Percentiles rank a stretch among this genome's conserved stretches.
phyloP scores from a whole-genome alignment of 179 eudicot genomes.

The Nepenthes alata region DNA sequence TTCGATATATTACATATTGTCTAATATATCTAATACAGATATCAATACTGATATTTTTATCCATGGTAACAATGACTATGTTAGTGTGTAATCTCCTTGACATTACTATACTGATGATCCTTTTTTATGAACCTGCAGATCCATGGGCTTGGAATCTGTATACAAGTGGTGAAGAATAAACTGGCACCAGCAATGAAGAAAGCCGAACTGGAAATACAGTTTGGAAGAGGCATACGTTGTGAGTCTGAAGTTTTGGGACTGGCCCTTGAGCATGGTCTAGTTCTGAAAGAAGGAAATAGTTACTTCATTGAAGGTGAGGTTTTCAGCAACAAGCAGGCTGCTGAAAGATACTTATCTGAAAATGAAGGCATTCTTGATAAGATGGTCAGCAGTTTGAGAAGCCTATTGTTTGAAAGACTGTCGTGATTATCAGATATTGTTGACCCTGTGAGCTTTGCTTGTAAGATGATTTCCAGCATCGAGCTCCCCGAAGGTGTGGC shows the following conservation, averaged over 20 bases:
- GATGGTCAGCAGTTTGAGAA: conserved; percentile 51
- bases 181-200: conserved; percentile 64
- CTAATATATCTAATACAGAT: too few species aligned
- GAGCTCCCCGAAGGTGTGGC: too few species aligned
- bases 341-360: conserved; percentile 47
- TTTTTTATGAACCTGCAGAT: conserved; percentile 22
- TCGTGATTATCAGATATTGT: background rate
- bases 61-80: too few species aligned
- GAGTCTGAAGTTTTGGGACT: conserved; percentile 72
- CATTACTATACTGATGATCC: too few species aligned
- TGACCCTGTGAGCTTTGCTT: too few species aligned
- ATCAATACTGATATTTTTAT: too few species aligned
- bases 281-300: conserved; percentile 39
- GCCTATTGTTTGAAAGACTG: conserved; percentile 34
- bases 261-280: conserved; percentile 67
- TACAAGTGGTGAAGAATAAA: conserved; percentile 85
- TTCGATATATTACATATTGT: too few species aligned
- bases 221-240: conserved; percentile 69
- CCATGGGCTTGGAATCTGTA: conserved; percentile 61
- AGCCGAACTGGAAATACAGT: conserved; percentile 55
- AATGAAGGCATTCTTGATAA: conserved; percentile 36
- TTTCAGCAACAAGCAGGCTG: conserved; percentile 32
- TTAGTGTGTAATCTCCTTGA: too few species aligned
- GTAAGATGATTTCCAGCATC: too few species aligned
- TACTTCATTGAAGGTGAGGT: conserved; percentile 49